Evolutionary conservation across 1,284 basidiomycete species (phyloP), one percentile per base, ranked within the genome.

Genomic region (Pseudozyma tsukubaensis): DNA sequence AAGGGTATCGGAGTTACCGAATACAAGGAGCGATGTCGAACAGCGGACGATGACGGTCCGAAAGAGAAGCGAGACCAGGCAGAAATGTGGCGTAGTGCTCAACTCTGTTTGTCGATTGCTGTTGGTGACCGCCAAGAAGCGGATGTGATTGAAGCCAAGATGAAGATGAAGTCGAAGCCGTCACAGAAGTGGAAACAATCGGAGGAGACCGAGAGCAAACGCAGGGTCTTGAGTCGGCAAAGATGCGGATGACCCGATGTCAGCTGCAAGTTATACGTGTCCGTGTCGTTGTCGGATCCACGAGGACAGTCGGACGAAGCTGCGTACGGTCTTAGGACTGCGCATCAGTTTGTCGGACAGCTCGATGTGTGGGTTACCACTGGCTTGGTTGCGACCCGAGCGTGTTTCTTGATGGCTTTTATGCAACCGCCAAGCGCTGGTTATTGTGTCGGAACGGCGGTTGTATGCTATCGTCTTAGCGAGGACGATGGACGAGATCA

Each of bases 121-220:
- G 19, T 21, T 21, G 18, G 35, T 50, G 21, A 42, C n/a, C 35
- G 50, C 21, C 19, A 37, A 44, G 44, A 39, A 24, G 45, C 29
- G 43, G 42, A 51, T 12, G 50, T 45, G 57, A 52, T 51, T 43
- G 35, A 47, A 43, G 7, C 43, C n/a, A 16, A 21, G 43, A 52
- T 52, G 50, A 59, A 59, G 36, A 19, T 7, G 42, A 16, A 14
- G 14, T 21, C 21, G 34, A 42, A 50, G 24, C 24, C 24, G 24
- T 29, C 24, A 29, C 3, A 29, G 24, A 29, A 29, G 24, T n/a
- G 18, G 34, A 36, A 37, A 7, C 11, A 37, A 14, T 44, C 49
- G 56, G 40, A 58, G 39, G 14, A 44, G 21, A 32, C 48, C 56
- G 48, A 58, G 36, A 7, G 40, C 24, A 36, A 49, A 37, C 16